Percentiles rank a stretch among this genome's conserved stretches.
Evolutionary conservation across 2,329 filamentous ascomycete species (phyloP).

Genomic region (Claviceps spartinae): DNA sequence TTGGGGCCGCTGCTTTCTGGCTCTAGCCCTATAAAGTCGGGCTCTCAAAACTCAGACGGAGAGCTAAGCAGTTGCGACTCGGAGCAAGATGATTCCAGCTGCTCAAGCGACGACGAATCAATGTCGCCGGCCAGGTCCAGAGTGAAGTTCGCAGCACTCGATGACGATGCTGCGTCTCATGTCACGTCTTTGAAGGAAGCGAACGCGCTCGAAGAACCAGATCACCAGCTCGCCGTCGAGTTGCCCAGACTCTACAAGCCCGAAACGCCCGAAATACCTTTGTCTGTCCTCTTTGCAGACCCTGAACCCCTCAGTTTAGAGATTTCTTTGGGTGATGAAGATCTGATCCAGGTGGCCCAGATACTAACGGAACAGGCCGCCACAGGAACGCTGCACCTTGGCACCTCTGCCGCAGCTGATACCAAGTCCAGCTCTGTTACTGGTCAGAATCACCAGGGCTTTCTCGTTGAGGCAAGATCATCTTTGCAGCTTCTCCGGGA

Average conservation of each 20-base stretch:
- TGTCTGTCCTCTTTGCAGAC: slow-evolving; percentile 44
- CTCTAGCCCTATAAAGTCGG: slow-evolving; percentile 25
- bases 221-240: slow-evolving; percentile 34
- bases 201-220: slow-evolving; percentile 31
- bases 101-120: slow-evolving; percentile 35
- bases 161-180: slow-evolving; percentile 41
- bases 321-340: slow-evolving; percentile 37
- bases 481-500: slow-evolving; percentile 35
- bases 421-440: slow-evolving; percentile 12
- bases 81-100: slow-evolving; percentile 41
- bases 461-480: slow-evolving; percentile 30
- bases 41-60: slow-evolving; percentile 26
- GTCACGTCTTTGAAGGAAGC: slow-evolving; percentile 37
- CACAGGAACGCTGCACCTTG: slow-evolving; percentile 31
- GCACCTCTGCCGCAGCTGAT: slow-evolving; percentile 10
- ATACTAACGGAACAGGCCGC: slow-evolving; percentile 58
- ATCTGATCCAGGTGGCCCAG: slow-evolving; percentile 54
- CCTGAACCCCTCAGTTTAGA: slow-evolving; percentile 39
- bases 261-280: slow-evolving; percentile 34
- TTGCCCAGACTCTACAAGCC: slow-evolving; percentile 34
- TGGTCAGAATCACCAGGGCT: slow-evolving; percentile 25
- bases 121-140: slow-evolving; percentile 36
- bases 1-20: slow-evolving; percentile 13
- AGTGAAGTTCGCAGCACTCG: slow-evolving; percentile 25
- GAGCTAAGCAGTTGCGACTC: slow-evolving; percentile 39